Evolutionary conservation across 2,329 filamentous ascomycete species (phyloP), one percentile per base, ranked within the genome.

Genomic region (Talaromyces sp.): DNA sequence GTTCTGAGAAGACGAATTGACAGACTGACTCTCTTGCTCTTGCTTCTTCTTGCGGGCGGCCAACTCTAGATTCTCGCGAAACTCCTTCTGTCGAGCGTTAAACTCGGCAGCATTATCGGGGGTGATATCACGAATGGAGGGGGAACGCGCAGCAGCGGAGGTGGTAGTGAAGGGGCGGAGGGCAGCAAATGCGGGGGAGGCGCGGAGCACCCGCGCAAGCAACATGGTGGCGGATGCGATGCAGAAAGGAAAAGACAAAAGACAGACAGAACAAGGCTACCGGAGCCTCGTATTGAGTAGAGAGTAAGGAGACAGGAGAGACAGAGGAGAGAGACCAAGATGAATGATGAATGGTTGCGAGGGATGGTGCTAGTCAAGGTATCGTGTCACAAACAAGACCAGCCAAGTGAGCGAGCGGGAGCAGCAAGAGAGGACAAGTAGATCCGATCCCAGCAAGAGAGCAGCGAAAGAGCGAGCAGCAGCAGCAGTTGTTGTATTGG

Each of bases 121-220:
- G 52, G 82, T 89, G 80, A 99, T 86, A 77, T 99, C 93, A 73
- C 90, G 89, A 66, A 99, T 85, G 41, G 89, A 86, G n/a, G 95
- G 95, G 21, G 86, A 80, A 61, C 80, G 81, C 64, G 75, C 74
- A 65, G 73, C 69, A 65, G 73, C 64, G 61, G 81, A 74, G 61
- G 85, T 84, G 60, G 83, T 82, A 71, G 81, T 81, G 71, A 90
- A 83, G 67, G 84, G 78, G 68, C 86, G 82, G 64, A 82, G 71
- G 67, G 79, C 77, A 70, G 80, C 82, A 64, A 77, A 67, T 71
- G 72, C 66, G 63, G 78, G 76, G 66, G 78, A 73, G 56, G 74
- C 70, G 67, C 80, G 82, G 67, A 81, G 70, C 67, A 86, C 72
- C 70, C 81, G 81, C 69, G 74, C 69, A 63, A 71, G 68, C 67